Conservation (phyloP, 148 eudicot genomes). For the Cornus controversa region DNA sequence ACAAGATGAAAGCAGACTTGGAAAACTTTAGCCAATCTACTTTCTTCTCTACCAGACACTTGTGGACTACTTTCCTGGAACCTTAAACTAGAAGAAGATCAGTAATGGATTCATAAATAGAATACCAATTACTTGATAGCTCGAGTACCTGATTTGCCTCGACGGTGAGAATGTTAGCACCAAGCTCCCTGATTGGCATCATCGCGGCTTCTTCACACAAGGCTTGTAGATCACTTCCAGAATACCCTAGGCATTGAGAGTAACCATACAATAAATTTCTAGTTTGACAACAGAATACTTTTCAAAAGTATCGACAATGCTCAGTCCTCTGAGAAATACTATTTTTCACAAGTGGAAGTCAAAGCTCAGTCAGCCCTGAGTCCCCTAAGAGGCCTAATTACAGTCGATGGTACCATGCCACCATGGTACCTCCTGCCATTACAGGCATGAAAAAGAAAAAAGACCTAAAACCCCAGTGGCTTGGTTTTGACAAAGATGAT, state of each 20-base stretch:
- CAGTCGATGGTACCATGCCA: background rate
- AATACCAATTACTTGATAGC: background rate
- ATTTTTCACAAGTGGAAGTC: too few species aligned
- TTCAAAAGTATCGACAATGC: background rate
- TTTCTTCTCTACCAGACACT: background rate
- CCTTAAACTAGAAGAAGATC: background rate
- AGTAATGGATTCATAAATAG: background rate
- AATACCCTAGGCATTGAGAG: constrained; percentile 58
- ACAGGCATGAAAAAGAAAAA: background rate
- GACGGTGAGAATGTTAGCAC: constrained; percentile 76
- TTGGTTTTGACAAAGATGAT: background rate
- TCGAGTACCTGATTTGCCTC: constrained; percentile 71
- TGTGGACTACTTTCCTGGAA: background rate
- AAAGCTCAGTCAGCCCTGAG: too few species aligned
- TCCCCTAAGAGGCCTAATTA: background rate
- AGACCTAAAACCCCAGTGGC: background rate
- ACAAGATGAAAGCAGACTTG: background rate
- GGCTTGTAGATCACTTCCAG: constrained; percentile 98
- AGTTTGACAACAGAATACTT: background rate
- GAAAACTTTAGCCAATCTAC: background rate
- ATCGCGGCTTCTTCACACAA: constrained; percentile 98
- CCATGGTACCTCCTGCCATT: background rate
- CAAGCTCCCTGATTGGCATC: constrained; percentile 99
- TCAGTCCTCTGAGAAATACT: too few species aligned
- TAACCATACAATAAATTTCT: constrained; percentile 3